phyloP scores from a whole-genome alignment of 441 rosid species.

The Populus tomentosa region DNA sequence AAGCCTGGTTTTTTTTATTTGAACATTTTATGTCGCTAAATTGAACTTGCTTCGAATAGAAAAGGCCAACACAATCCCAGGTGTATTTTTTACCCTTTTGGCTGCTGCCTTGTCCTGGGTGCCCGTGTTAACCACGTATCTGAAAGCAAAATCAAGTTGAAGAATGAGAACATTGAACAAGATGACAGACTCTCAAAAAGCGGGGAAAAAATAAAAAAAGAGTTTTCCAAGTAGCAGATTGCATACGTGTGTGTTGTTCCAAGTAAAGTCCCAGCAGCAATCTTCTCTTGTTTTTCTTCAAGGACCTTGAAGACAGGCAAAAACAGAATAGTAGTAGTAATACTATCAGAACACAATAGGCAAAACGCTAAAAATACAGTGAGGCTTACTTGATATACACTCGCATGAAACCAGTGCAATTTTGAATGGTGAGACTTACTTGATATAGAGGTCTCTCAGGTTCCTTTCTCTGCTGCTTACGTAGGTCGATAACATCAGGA shows the following conservation, averaged over 20 bases:
- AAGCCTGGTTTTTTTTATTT: neutral
- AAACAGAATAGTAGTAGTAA: neutral
- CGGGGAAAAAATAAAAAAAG: neutral
- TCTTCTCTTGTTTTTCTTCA: slow-evolving; percentile 80
- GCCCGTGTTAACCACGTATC: slow-evolving; percentile 70
- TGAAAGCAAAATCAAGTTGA: slow-evolving; percentile 22
- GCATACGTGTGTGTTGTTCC: slow-evolving; percentile 90
- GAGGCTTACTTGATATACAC: neutral
- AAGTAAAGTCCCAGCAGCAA: slow-evolving; percentile 88
- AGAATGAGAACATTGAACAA: neutral
- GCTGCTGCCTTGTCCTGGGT: slow-evolving; percentile 84
- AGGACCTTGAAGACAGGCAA: slow-evolving; percentile 49
- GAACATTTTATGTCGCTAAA: neutral
- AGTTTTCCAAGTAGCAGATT: neutral
- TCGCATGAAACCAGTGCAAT: neutral
- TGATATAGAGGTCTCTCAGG: slow-evolving; percentile 91
- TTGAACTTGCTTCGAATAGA: neutral
- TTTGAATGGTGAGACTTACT: slow-evolving; percentile 39
- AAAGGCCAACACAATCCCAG: neutral
- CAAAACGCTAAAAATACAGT: neutral
- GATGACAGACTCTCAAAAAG: neutral
- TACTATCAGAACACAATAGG: neutral
- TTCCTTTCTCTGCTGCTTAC: slow-evolving; percentile 98
- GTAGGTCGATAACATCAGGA: slow-evolving; percentile 94
- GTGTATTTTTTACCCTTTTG: slow-evolving; percentile 72